These are phyloP conservation scores for Globisporangium emineosum DNA, from an alignment of 352 stramenopile species.

Conservation along the genomic window DNA sequence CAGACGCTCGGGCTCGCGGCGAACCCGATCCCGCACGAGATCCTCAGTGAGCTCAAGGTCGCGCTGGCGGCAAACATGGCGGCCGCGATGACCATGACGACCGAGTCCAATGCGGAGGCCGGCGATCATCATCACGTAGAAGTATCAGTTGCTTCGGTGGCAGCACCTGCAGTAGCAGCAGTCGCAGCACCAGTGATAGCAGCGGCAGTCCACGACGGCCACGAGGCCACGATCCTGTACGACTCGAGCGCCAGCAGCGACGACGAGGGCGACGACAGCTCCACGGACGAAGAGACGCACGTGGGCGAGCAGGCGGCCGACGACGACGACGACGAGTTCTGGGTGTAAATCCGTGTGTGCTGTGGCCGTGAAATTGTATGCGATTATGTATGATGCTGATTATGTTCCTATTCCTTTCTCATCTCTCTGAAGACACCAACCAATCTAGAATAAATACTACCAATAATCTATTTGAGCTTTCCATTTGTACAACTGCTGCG, in stretches of 20 bases:
- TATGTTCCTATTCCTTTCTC: neutral
- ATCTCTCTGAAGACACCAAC: neutral
- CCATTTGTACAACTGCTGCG: neutral
- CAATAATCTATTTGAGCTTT: neutral
- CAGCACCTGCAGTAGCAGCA: neutral
- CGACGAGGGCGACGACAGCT: constrained; percentile 11
- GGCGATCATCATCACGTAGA: neutral
- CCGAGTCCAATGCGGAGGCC: neutral
- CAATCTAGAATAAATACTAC: constrained; percentile 6
- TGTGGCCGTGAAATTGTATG: neutral
- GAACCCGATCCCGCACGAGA: constrained; percentile 39
- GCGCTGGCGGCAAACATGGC: constrained; percentile 46
- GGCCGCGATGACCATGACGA: constrained; percentile 12
- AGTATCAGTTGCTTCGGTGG: neutral
- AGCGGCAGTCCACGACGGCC: neutral
- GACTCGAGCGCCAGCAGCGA: constrained; percentile 13
- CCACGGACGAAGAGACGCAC: constrained; percentile 9
- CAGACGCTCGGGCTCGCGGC: constrained; percentile 39
- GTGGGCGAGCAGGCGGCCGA: neutral
- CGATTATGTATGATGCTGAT: neutral
- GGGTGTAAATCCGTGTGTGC: constrained; percentile 6
- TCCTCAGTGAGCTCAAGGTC: constrained; percentile 35
- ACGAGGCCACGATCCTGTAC: neutral
- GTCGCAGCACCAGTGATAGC: neutral
- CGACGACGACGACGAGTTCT: constrained; percentile 16